Evolutionary conservation across 192 early-diverging fungal species (phyloP).

Genomic region (Rhizophlyctis rosea): DNA sequence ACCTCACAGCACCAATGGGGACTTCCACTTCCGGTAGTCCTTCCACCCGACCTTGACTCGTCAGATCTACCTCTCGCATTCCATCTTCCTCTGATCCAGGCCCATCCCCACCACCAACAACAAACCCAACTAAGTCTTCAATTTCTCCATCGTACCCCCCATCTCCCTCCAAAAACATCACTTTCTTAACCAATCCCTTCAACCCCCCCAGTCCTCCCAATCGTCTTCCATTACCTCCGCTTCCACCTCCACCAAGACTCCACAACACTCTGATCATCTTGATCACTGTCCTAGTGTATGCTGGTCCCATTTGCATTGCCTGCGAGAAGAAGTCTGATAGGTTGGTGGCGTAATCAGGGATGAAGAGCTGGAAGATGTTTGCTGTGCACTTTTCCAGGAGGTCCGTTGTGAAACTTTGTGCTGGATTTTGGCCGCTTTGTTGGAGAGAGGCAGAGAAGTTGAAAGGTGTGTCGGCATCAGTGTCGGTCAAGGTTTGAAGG

Average conservation of each 20-base stretch:
- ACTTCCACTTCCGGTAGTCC: constrained; percentile 6
- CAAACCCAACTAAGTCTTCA: constrained; percentile 18
- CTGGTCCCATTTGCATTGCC: constrained; percentile 13
- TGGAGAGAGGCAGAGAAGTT: no score
- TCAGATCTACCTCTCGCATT: constrained; percentile 28
- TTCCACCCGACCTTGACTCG: constrained; percentile 21
- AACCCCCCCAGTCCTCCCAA: constrained; percentile 27
- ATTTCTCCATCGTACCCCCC: constrained; percentile 18
- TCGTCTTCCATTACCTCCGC: constrained; percentile 19
- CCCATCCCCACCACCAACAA: constrained; percentile 26
- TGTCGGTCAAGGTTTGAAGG: constrained; percentile 25
- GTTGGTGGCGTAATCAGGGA: constrained; percentile 34
- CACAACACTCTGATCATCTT: constrained; percentile 39
- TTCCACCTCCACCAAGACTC: constrained; percentile 21
- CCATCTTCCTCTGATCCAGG: constrained; percentile 26
- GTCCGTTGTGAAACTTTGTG: not conserved
- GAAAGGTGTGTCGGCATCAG: no score
- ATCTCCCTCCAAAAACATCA: constrained; percentile 31
- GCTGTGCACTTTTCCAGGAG: constrained; percentile 34
- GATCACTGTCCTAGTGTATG: constrained; percentile 21
- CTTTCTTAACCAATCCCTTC: constrained; percentile 25
- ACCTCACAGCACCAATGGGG: not conserved
- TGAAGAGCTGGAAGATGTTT: constrained; percentile 34
- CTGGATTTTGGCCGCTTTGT: no score
- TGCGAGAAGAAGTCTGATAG: constrained; percentile 32